phyloP scores from a whole-genome alignment of 2,329 filamentous ascomycete genomes.

The Thelonectria discophora region DNA sequence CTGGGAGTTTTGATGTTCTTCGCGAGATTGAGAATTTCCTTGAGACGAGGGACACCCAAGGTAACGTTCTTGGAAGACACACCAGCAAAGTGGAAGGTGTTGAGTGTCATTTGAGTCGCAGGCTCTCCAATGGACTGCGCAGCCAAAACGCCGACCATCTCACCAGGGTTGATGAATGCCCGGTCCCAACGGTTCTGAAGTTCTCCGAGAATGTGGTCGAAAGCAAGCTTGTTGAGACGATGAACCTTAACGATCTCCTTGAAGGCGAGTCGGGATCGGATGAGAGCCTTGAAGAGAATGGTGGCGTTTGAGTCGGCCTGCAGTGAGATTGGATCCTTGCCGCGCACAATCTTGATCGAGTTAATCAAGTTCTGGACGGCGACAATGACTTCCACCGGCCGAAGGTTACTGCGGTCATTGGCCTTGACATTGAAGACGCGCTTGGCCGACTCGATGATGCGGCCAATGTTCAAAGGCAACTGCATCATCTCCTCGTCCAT shows the following conservation, averaged over 20 bases:
- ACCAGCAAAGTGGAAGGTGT: constrained; percentile 99
- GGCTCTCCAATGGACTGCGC: constrained; percentile 99
- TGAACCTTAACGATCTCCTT: constrained; percentile 90
- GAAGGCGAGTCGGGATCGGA: constrained; percentile 90
- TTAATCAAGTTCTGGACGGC: constrained; percentile 78
- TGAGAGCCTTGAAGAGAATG: constrained; percentile 88
- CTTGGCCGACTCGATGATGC: constrained; percentile 90
- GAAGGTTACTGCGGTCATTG: constrained; percentile 84
- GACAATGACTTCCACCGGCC: constrained; percentile 86
- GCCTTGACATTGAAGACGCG: constrained; percentile 91
- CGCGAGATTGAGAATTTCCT: constrained; percentile 98
- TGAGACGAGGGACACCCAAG: constrained; percentile 96
- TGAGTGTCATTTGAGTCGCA: constrained; percentile 98
- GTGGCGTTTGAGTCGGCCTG: constrained; percentile 92
- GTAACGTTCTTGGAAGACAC: constrained; percentile 99
- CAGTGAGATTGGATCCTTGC: constrained; percentile 79
- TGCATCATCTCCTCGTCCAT: constrained; percentile 89
- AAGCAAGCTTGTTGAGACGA: constrained; percentile 87
- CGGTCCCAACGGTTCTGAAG: constrained; percentile 88
- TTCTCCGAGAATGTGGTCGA: constrained; percentile 91
- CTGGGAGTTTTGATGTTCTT: constrained; percentile 98
- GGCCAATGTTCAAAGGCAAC: constrained; percentile 88
- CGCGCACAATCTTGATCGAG: constrained; percentile 85
- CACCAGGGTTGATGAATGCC: constrained; percentile 87
- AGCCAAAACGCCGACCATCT: constrained; percentile 98